Conservation (phyloP, 2,329 filamentous ascomycete species). For the Phialocephala subalpina region DNA sequence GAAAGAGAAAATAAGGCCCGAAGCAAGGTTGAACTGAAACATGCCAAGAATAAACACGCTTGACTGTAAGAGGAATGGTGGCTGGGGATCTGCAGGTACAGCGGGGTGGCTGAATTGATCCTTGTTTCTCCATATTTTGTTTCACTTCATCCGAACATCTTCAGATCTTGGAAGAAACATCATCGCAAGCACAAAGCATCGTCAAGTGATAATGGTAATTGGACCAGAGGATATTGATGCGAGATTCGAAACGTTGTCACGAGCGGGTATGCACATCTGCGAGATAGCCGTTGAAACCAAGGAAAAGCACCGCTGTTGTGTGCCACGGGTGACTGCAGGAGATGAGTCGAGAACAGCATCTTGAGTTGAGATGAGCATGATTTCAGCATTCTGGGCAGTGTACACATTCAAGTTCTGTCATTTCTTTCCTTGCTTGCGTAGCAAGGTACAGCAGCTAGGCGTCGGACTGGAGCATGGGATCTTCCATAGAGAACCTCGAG, state of each 20-base stretch:
- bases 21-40: conserved; percentile 16
- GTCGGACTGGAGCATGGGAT: neutral
- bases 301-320: neutral
- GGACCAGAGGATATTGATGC: neutral
- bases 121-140: conserved; percentile 12
- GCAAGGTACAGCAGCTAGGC: neutral
- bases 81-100: conserved; percentile 3
- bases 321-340: neutral
- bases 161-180: conserved; percentile 5
- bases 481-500: neutral
- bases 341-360: neutral
- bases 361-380: neutral
- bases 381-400: neutral
- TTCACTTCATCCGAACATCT: neutral
- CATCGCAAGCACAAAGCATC: neutral
- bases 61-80: conserved; percentile 9
- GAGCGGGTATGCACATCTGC: neutral
- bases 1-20: conserved; percentile 14
- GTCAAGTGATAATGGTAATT: neutral
- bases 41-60: conserved; percentile 14
- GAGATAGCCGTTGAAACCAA: neutral
- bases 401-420: neutral
- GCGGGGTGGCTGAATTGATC: conserved; percentile 2
- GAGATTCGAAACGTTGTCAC: neutral
- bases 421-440: neutral